Percentiles rank a stretch among this genome's conserved stretches.
phyloP scores from a whole-genome alignment of 148 eudicot species.

The Fagopyrum homotropicum region DNA sequence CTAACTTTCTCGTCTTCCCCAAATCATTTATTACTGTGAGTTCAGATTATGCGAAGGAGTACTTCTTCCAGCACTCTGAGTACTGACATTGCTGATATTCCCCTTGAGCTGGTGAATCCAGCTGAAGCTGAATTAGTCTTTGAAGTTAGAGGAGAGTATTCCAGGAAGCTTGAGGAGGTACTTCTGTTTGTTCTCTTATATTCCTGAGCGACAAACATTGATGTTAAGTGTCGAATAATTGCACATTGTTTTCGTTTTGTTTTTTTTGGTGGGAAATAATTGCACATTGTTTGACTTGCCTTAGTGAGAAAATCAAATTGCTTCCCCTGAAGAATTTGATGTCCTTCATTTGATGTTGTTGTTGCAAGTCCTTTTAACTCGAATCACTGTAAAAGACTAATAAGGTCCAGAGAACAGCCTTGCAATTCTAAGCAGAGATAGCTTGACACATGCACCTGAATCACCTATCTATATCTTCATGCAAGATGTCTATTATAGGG shows the following conservation, averaged over 20 bases:
- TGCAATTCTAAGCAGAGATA: neutral
- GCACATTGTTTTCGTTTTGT: neutral
- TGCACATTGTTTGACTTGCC: constrained; percentile 5
- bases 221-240: neutral
- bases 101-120: constrained; percentile 45
- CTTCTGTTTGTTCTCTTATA: neutral
- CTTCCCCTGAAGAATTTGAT: neutral
- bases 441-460: neutral
- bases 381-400: neutral
- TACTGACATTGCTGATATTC: constrained; percentile 33
- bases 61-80: constrained; percentile 23
- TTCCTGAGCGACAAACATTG: neutral
- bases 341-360: neutral
- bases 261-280: neutral
- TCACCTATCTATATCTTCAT: neutral
- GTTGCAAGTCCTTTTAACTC: neutral
- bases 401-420: neutral
- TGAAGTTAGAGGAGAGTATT: constrained; percentile 80
- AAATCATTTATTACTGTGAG: neutral
- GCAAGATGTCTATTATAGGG: neutral
- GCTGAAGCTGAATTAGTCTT: constrained; percentile 43
- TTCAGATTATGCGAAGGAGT: constrained; percentile 47
- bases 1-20: neutral
- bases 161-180: constrained; percentile 77
- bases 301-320: neutral